Evolutionary conservation across 225 moss, liverwort and hornwort genomes (phyloP).

Genomic region (Antitrichia curtipendula): DNA sequence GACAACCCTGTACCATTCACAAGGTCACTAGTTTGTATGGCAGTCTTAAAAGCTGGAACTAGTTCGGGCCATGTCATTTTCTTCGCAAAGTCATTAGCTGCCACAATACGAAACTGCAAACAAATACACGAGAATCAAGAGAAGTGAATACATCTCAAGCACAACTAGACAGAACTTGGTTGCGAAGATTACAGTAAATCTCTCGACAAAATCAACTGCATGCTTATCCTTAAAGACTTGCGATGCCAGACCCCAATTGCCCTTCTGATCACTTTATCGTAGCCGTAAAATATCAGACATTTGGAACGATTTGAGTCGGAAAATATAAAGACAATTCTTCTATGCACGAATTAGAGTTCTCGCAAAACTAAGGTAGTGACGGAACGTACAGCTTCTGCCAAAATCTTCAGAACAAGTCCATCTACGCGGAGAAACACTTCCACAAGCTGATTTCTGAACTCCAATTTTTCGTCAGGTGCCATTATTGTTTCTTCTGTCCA

Average conservation of each 20-base stretch:
- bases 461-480: constrained; percentile 45
- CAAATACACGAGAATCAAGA: neutral
- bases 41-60: constrained; percentile 70
- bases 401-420: constrained; percentile 74
- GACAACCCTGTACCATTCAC: constrained; percentile 51
- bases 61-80: constrained; percentile 80
- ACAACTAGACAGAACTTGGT: neutral
- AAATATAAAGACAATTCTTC: neutral
- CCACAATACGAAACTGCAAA: constrained; percentile 89
- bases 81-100: constrained; percentile 76
- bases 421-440: constrained; percentile 84
- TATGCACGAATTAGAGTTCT: neutral
- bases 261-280: neutral
- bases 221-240: neutral
- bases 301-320: neutral
- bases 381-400: constrained; percentile 79
- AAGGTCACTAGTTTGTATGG: constrained; percentile 83
- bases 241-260: neutral
- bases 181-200: neutral
- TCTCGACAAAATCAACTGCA: neutral
- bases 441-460: constrained; percentile 87
- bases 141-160: neutral
- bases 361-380: neutral
- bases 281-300: neutral
- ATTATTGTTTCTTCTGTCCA: constrained; percentile 58